Evolutionary conservation across 768 basidiomycete genomes (phyloP), one percentile per base, ranked within the genome.

Genomic region (Xerocomellus dryophilus): DNA sequence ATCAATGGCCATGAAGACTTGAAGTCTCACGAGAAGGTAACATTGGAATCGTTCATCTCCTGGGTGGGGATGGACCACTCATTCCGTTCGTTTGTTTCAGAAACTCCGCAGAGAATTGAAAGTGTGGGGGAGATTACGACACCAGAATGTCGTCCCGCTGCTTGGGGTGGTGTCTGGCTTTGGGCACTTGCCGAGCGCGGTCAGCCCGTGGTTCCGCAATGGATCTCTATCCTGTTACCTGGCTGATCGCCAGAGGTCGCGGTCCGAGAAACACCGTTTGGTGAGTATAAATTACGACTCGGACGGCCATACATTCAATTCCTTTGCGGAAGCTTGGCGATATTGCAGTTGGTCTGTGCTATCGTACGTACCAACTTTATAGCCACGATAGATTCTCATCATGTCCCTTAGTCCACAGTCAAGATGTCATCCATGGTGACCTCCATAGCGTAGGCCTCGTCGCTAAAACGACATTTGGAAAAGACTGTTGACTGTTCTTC

Each of bases 361-460:
- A 68, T 50, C 60, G 67, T 68, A 40, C 17, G 69, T 53, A 15
- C 9, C 20, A 42, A 41, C 17, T 29, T 23, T 8, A 47, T 18
- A 11, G 7, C 5, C 14, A 1, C 18, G 20, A 41, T 10, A 17
- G 14, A 11, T 41, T n/a, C 43, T 53, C 2, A 57, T 25, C 10
- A 15, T 5, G 3, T 2, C 4, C 11, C 41, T 43, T 20, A 68
- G 69, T 68, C 7, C 68, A 71, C n/a, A 32, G 23, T 27, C 21
- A 56, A 9, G 42, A 11, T 6, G 43, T 74, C 14, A 45, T 71
- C 2, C 74, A 75, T 47, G 72, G 71, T 9, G 73, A 76, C 51
- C 60, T 75, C 11, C 69, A 74, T 45, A 73, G 71, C 1, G 71
- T 73, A 53, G 14, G 68, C 21, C 21, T 15, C 32, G 20, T 34